phyloP scores from a whole-genome alignment of 305 asterid species.

The Stenogyne calaminthoides region DNA sequence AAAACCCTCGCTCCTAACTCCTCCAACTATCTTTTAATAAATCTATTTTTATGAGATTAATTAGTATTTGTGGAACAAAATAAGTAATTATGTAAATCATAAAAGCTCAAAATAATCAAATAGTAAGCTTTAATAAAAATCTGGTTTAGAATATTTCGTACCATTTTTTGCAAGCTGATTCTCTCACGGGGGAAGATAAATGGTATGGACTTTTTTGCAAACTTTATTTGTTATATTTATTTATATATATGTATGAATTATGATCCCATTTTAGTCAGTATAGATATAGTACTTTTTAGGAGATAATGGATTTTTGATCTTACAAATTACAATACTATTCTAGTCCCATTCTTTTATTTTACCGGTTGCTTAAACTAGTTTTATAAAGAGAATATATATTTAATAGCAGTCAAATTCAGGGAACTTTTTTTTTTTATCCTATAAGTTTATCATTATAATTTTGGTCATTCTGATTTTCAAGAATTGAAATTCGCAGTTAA shows the following conservation, averaged over 20 bases:
- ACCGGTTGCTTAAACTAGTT: too few species aligned
- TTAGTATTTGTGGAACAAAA: neutral
- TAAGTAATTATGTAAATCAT: neutral
- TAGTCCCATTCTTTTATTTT: too few species aligned
- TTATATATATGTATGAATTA: too few species aligned
- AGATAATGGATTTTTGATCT: neutral
- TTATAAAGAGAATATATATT: too few species aligned
- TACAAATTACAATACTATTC: too few species aligned
- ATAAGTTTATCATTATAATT: too few species aligned
- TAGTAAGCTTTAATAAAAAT: too few species aligned
- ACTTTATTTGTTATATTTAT: too few species aligned
- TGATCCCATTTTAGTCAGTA: neutral
- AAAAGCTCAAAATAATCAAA: neutral
- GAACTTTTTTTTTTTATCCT: too few species aligned
- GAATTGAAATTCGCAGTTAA: too few species aligned
- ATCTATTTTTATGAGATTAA: neutral
- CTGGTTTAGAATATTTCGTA: neutral
- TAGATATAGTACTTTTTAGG: neutral
- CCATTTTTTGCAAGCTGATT: neutral
- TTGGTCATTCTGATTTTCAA: too few species aligned
- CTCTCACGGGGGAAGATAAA: neutral
- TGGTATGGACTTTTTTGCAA: neutral
- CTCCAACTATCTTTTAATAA: conserved; percentile 8
- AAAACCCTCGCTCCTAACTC: conserved; percentile 28
- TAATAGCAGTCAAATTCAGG: too few species aligned